Evolutionary conservation across 768 basidiomycete genomes (phyloP).

Genomic region (Collybia mongolica): DNA sequence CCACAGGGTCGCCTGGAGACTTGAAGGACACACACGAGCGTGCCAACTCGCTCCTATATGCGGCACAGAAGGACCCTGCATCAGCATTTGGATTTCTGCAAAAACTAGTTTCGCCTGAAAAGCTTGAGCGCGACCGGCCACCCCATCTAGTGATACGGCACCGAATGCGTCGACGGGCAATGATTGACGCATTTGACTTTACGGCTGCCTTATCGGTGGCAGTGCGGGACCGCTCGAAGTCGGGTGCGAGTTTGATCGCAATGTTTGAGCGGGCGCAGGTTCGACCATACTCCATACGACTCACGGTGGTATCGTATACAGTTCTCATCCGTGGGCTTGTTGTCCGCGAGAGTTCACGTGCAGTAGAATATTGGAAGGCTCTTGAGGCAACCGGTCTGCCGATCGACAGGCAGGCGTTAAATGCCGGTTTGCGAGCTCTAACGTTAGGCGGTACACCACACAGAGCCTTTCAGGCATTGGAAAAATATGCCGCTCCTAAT

Average conservation of each 20-base stretch:
- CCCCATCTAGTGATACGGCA: background rate
- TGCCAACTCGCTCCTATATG: slow-evolving; percentile 43
- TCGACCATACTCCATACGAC: slow-evolving; percentile 23
- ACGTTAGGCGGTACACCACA: slow-evolving; percentile 41
- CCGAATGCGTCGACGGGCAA: slow-evolving; percentile 1
- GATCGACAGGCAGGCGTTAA: slow-evolving; percentile 48
- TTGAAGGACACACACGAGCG: slow-evolving; percentile 18
- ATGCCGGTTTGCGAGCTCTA: slow-evolving; percentile 49
- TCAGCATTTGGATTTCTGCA: slow-evolving; percentile 49
- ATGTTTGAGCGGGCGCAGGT: background rate
- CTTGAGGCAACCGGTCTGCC: slow-evolving; percentile 30
- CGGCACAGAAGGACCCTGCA: slow-evolving; percentile 35
- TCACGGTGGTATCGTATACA: slow-evolving; percentile 50
- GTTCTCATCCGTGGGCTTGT: slow-evolving; percentile 54
- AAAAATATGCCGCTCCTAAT: slow-evolving; percentile 28
- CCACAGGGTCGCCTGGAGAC: background rate
- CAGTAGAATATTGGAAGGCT: slow-evolving; percentile 42
- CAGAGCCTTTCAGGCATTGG: slow-evolving; percentile 50
- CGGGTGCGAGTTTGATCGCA: slow-evolving; percentile 1
- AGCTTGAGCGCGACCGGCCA: background rate
- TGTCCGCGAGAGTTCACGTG: slow-evolving; percentile 37
- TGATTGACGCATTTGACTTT: slow-evolving; percentile 24
- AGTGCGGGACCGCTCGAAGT: slow-evolving; percentile 1
- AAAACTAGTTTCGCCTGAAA: slow-evolving; percentile 21
- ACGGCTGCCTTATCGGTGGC: slow-evolving; percentile 33